phyloP scores from a whole-genome alignment of 192 early-diverging fungal genomes.

The Geranomyces variabilis region DNA sequence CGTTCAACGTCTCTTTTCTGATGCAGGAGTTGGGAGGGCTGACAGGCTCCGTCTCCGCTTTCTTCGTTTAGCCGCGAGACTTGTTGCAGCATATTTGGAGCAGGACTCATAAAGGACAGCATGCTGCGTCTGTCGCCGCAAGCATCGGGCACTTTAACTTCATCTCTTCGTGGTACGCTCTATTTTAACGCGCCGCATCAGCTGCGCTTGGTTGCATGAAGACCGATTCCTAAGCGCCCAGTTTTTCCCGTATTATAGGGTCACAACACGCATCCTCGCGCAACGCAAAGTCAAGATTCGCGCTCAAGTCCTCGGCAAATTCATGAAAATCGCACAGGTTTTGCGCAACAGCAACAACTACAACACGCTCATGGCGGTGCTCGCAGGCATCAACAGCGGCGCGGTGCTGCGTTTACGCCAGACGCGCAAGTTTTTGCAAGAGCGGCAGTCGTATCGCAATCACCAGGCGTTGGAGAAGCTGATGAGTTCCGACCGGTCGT shows the following conservation, averaged over 20 bases:
- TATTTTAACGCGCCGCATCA: too few relatives aligned
- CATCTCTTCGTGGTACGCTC: conserved; percentile 66
- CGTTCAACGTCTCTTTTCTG: too few relatives aligned
- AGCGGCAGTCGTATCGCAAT: conserved; percentile 53
- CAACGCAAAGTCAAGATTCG: conserved; percentile 65
- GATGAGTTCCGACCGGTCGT: conserved; percentile 70
- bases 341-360: conserved; percentile 70
- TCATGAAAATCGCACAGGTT: conserved; percentile 69
- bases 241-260: too few relatives aligned
- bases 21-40: background rate
- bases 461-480: conserved; percentile 65
- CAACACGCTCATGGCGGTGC: conserved; percentile 76
- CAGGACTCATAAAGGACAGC: conserved; percentile 35
- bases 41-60: background rate
- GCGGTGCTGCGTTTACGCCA: conserved; percentile 66
- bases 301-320: conserved; percentile 67
- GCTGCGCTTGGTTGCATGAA: too few relatives aligned
- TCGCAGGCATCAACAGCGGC: conserved; percentile 69
- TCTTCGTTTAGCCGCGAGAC: conserved; percentile 56
- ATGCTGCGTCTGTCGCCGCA: conserved; percentile 51
- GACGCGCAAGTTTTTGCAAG: conserved; percentile 56
- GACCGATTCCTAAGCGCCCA: background rate
- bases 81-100: conserved; percentile 65
- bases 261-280: conserved; percentile 65
- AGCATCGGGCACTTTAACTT: conserved; percentile 73